A percentile compares a stretch with the other conserved stretches of the same genome.
These are phyloP conservation scores for Talaromyces funiculosus DNA, from an alignment of 2,329 filamentous ascomycete species.

Conservation along the genomic window DNA sequence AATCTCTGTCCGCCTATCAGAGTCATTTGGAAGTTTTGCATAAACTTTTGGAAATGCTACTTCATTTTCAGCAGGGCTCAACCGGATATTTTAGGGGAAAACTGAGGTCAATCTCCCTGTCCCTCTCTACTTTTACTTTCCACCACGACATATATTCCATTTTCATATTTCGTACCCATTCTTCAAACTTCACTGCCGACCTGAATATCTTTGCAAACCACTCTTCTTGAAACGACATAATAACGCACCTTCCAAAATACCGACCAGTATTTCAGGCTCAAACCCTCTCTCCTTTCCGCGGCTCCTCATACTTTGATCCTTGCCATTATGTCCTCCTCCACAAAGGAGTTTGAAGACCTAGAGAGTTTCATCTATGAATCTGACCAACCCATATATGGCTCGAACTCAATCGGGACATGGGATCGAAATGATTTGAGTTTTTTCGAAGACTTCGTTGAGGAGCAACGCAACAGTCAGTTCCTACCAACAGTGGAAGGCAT, in stretches of 20 bases:
- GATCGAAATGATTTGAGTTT: background rate
- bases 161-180: background rate
- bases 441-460: background rate
- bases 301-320: background rate
- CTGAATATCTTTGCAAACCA: background rate
- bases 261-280: background rate
- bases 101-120: background rate
- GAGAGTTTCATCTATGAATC: background rate
- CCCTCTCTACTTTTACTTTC: background rate
- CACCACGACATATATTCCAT: background rate
- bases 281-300: background rate
- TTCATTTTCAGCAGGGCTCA: background rate
- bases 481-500: background rate
- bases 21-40: background rate
- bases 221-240: background rate
- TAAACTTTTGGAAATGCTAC: background rate
- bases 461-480: background rate
- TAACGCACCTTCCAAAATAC: no score
- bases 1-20: background rate
- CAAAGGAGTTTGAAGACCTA: background rate
- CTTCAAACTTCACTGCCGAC: background rate
- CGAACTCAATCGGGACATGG: background rate
- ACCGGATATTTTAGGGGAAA: background rate
- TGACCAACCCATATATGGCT: background rate
- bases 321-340: background rate